Conservation (phyloP, 2,329 filamentous ascomycete genomes). For the Cladosporium sp. region DNA sequence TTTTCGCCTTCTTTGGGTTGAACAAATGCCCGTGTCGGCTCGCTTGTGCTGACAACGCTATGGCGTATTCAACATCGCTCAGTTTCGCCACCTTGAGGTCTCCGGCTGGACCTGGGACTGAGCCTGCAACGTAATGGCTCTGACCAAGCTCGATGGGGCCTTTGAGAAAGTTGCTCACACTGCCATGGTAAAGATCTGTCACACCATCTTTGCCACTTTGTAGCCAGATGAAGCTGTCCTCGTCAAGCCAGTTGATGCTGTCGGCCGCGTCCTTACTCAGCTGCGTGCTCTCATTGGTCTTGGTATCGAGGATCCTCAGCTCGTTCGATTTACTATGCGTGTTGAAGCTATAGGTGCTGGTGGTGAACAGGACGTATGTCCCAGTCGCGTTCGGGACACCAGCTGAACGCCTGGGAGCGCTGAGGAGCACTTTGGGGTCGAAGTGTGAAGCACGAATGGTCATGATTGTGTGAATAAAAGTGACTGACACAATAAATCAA, state of each 20-base stretch:
- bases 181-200: neutral
- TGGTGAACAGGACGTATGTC: slow-evolving; percentile 61
- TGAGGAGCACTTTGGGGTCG: slow-evolving; percentile 72
- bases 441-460: slow-evolving; percentile 67
- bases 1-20: slow-evolving; percentile 47
- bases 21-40: slow-evolving; percentile 63
- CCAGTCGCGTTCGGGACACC: slow-evolving; percentile 67
- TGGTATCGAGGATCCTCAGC: slow-evolving; percentile 67
- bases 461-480: slow-evolving; percentile 44
- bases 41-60: slow-evolving; percentile 56
- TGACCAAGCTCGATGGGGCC: neutral
- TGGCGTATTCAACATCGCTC: slow-evolving; percentile 34
- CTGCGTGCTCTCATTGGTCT: slow-evolving; percentile 61
- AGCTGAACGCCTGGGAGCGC: slow-evolving; percentile 67
- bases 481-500: too few relatives aligned
- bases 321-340: slow-evolving; percentile 65
- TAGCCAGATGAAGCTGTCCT: slow-evolving; percentile 58
- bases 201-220: slow-evolving; percentile 17
- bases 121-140: slow-evolving; percentile 40
- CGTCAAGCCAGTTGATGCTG: slow-evolving; percentile 73
- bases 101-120: slow-evolving; percentile 43
- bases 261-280: slow-evolving; percentile 63
- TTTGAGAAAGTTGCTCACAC: neutral
- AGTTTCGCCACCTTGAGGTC: slow-evolving; percentile 45
- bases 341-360: slow-evolving; percentile 76